Evolutionary conservation across 2,329 filamentous ascomycete genomes (phyloP).

Genomic region (Cercospora janseana): DNA sequence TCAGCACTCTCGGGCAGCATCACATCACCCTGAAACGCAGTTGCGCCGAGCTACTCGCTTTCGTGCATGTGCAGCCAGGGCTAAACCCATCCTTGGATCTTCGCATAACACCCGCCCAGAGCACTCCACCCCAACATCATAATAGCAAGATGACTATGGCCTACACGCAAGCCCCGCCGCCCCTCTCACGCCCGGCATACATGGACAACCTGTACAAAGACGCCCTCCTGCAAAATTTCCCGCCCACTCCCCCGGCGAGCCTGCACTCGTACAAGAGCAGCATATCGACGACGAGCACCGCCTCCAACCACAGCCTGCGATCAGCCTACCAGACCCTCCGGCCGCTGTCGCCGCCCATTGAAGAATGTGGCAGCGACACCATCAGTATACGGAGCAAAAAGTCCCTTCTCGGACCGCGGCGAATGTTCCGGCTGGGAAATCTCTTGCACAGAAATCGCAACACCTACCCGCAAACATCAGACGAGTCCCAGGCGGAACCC

Average conservation of each 20-base stretch:
- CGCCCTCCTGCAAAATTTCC: conserved; percentile 10
- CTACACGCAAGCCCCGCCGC: conserved; percentile 27
- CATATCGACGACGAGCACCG: conserved; percentile 28
- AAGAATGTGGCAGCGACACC: conserved; percentile 27
- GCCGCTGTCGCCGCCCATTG: conserved; percentile 31
- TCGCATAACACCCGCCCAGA: neutral
- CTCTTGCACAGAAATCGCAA: conserved; percentile 26
- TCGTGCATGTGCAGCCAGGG: conserved; percentile 5
- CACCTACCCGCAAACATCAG: conserved; percentile 28
- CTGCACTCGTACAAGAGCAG: conserved; percentile 34
- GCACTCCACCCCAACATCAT: conserved; percentile 6
- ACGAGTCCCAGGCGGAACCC: conserved; percentile 13
- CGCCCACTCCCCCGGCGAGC: conserved; percentile 21
- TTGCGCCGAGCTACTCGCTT: conserved; percentile 4
- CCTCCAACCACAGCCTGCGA: conserved; percentile 27
- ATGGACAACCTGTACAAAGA: conserved; percentile 35
- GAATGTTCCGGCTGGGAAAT: conserved; percentile 26
- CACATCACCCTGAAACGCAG: conserved; percentile 14
- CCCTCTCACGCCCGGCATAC: conserved; percentile 32
- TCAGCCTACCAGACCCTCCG: conserved; percentile 21
- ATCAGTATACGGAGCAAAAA: conserved; percentile 29
- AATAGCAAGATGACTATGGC: conserved; percentile 29
- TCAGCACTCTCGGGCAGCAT: conserved; percentile 14
- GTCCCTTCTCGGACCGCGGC: conserved; percentile 22
- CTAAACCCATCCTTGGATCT: conserved; percentile 8